Base-by-base conservation (phyloP, 1,284 basidiomycete species). In the Cutaneotrichosporon cutaneum region DNA sequence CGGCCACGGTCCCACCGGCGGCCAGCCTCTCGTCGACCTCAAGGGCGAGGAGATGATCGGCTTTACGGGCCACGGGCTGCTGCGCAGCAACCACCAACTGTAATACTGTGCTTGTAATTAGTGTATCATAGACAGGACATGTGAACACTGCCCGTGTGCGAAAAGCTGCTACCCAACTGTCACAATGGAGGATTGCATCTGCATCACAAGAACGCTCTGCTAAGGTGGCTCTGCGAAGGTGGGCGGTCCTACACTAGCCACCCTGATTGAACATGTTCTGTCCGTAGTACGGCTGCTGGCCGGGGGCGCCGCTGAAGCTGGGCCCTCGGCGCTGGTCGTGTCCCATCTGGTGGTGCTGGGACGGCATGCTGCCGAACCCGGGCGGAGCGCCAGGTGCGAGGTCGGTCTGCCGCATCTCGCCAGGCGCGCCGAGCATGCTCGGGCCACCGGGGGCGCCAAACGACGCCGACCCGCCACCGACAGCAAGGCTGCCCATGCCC, bases 31-130 rank as follows among this genome's bases (percentile, higher is more conserved):
- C 18, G 24, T 59, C 30, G 62, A 57, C 42, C 24, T 60, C 21
- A 44, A 60, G 18, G 54, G n/a, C 24, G 36, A 26, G 16, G 33
- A 42, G 26, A 27, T 22, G 21, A 13, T 18, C 18, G 48, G 56
- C 6, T 64, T 64, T 35, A 64, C 63, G 14, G 63, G 63, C 54
- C 54, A 56, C 33, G 63, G 63, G 22, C 42, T 64, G 7, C 50
- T 64, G 27, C 54, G 42, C 26, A 24, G 42, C 16, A 45, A 44
- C 48, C 26, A 51, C 18, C 27, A 53, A 36, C 32, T 53, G 52
- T 53, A 53, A 36, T 13, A 51, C n/a, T 7, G 14, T 32, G 48
- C 26, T 51, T 51, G 48, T 51, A 51, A n/a, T 32, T 42, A 42
- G 16, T 42, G 39, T 42, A 42, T 4, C 7, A n/a, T 42, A 42